Evolutionary conservation across 139 green algal species (phyloP), one percentile per base, ranked within the genome.

Genomic region (Volvox africanus): DNA sequence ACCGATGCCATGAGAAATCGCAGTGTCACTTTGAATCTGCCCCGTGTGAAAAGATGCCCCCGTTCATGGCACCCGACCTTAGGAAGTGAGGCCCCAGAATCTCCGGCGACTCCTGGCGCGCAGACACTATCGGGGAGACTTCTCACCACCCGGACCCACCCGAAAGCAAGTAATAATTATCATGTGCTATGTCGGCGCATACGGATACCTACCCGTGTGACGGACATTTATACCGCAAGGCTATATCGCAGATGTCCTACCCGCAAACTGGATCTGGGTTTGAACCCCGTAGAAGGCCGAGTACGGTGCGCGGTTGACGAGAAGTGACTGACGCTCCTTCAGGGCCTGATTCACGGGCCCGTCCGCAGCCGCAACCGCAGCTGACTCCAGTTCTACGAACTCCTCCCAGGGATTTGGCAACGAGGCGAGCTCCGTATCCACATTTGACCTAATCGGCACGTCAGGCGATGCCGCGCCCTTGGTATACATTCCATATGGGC

Each of bases 281-380:
- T 55, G 44, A 9, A 55, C 5, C 44, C 22, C 67, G 24, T 75
- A 75, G 67, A 79, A 5, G n/a, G 19, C 69, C 3, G 69, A 82
- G 55, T 90, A 90, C 19, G 86, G 86, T 14, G 86, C 86, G 0
- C 86, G 73, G 73, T 90, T 90, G n/a, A 82, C 44, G 44, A 55
- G n/a, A 9, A 75, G 67, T 75, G 67, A 75, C 22, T 1, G 26
- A 18, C 16, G 5, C 35, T 12, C 44, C 26, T n/a, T n/a, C 61
- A 61, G 18, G 17, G 55, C 71, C 36, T 21, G 78, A 22, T 13
- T 19, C 19, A 19, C 21, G 50, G 50, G 2, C 55, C 28, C 81
- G 18, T 32, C 81, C 30, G 61, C 30, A 28, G 17, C 81, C 14
- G 81, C 81, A 0, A 62, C 81, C n/a, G n/a, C 80, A 28, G 80